phyloP scores from a whole-genome alignment of 495 filamentous ascomycete species.

The Aspergillus ostianus region DNA sequence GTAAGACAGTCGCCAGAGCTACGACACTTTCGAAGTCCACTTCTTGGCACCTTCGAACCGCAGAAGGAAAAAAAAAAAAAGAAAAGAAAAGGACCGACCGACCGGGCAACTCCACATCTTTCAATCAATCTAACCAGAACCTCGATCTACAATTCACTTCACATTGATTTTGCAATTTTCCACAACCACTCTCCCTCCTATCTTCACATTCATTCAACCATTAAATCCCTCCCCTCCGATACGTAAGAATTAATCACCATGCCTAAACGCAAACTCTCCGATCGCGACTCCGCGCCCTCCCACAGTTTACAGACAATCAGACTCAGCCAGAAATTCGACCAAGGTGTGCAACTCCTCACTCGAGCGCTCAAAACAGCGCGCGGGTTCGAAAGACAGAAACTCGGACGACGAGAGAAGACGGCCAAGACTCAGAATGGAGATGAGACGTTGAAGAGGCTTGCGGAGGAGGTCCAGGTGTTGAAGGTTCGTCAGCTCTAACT shows the following conservation, averaged over 20 bases:
- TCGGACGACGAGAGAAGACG: conserved; percentile 71
- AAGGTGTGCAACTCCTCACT: conserved; percentile 59
- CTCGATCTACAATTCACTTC: conserved; percentile 3
- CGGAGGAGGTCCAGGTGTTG: conserved; percentile 69
- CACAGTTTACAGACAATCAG: conserved; percentile 35
- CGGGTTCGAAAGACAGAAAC: conserved; percentile 86
- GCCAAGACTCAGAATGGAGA: conserved; percentile 48
- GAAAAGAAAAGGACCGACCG: conserved; percentile 1
- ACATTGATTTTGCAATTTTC: no score
- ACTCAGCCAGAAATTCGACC: conserved; percentile 54
- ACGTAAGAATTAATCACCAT: conserved; percentile 24
- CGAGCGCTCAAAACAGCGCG: conserved; percentile 75
- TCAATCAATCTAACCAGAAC: not conserved
- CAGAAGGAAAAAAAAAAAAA: conserved; percentile 6
- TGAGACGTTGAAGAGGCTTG: conserved; percentile 52
- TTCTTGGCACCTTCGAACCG: conserved; percentile 9
- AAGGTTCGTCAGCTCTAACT: conserved; percentile 61
- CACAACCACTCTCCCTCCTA: no score
- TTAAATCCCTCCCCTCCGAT: no score
- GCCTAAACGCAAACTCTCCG: conserved; percentile 50
- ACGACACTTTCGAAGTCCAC: not conserved
- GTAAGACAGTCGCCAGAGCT: not conserved
- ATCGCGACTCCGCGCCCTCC: conserved; percentile 24
- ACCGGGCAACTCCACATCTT: not conserved
- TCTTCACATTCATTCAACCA: no score